Evolutionary conservation across 768 basidiomycete species (phyloP).

Genomic region (Termitomyces sp.): DNA sequence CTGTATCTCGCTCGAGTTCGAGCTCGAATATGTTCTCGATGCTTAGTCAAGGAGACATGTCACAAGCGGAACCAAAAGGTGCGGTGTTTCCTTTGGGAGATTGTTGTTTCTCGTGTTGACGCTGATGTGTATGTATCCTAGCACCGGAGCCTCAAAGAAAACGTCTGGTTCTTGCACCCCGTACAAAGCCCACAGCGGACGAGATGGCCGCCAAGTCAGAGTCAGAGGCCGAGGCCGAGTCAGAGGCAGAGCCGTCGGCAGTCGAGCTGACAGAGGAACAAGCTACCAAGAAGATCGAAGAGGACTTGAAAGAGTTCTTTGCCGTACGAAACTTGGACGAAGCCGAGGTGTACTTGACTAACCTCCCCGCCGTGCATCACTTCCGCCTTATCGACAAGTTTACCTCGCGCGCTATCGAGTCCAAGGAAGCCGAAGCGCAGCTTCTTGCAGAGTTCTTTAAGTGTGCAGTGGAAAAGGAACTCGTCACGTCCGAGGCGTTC

Average conservation of each 20-base stretch:
- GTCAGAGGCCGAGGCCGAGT: slow-evolving; percentile 37
- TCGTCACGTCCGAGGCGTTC: slow-evolving; percentile 58
- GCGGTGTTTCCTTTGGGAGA: slow-evolving; percentile 24
- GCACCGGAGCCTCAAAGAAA: slow-evolving; percentile 58
- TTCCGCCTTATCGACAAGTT: slow-evolving; percentile 71
- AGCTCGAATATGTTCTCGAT: slow-evolving; percentile 86
- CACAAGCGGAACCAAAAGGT: slow-evolving; percentile 55
- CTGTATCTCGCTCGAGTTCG: slow-evolving; percentile 77
- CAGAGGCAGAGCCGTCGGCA: slow-evolving; percentile 44
- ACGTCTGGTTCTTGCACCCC: slow-evolving; percentile 72
- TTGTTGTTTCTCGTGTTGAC: slow-evolving; percentile 14
- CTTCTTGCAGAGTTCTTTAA: slow-evolving; percentile 76
- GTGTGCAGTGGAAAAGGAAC: slow-evolving; percentile 53
- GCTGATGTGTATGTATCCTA: slow-evolving; percentile 32
- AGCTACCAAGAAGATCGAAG: slow-evolving; percentile 71
- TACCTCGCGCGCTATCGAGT: slow-evolving; percentile 68
- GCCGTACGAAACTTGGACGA: slow-evolving; percentile 81
- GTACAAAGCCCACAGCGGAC: slow-evolving; percentile 62
- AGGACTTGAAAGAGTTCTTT: slow-evolving; percentile 87
- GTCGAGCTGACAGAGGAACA: slow-evolving; percentile 59
- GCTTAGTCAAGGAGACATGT: slow-evolving; percentile 64
- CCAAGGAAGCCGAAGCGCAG: slow-evolving; percentile 76
- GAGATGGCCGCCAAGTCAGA: slow-evolving; percentile 20
- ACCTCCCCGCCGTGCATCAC: slow-evolving; percentile 63
- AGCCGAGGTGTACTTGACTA: slow-evolving; percentile 82